A percentile compares a stretch with the other conserved stretches of the same genome.
Evolutionary conservation across 192 early-diverging fungal genomes (phyloP).

Genomic region (Gamsiella multidivaricata): DNA sequence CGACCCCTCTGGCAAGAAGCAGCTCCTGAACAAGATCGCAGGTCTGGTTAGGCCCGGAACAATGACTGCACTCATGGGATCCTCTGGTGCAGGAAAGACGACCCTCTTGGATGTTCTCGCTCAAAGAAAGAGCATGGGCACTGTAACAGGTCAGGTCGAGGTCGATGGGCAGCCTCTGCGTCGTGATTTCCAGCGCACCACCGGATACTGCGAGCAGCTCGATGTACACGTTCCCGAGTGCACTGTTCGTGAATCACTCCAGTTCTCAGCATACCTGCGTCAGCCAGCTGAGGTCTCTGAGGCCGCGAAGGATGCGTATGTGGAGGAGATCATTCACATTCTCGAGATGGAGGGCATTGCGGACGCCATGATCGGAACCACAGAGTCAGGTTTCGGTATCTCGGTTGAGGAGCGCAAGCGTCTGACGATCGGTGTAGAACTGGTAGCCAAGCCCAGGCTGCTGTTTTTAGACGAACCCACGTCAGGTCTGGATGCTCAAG

Average conservation of each 20-base stretch:
- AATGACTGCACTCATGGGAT: conserved; percentile 88
- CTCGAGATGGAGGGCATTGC: conserved; percentile 80
- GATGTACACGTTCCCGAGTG: conserved; percentile 80
- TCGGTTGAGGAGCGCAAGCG: conserved; percentile 90
- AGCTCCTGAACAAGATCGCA: conserved; percentile 72
- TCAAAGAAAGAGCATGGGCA: conserved; percentile 80
- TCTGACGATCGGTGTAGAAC: conserved; percentile 87
- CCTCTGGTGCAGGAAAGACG: conserved; percentile 81
- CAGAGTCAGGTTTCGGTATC: conserved; percentile 79
- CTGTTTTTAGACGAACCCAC: conserved; percentile 94
- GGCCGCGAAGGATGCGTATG: conserved; percentile 75
- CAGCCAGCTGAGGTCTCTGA: conserved; percentile 73
- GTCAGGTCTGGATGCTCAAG: conserved; percentile 84
- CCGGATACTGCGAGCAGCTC: conserved; percentile 89
- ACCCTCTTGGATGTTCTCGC: conserved; percentile 81
- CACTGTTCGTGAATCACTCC: conserved; percentile 84
- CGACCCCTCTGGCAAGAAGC: conserved; percentile 61
- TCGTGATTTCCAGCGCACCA: conserved; percentile 73
- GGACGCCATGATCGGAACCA: conserved; percentile 78
- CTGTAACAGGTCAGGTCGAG: conserved; percentile 75
- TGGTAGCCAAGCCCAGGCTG: conserved; percentile 81
- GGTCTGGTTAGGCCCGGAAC: conserved; percentile 80
- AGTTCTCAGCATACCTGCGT: conserved; percentile 80
- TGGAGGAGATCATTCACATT: conserved; percentile 79
- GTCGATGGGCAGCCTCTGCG: conserved; percentile 71